Conservation (phyloP, 2,329 filamentous ascomycete species). For the Penicillium hesseltinei region DNA sequence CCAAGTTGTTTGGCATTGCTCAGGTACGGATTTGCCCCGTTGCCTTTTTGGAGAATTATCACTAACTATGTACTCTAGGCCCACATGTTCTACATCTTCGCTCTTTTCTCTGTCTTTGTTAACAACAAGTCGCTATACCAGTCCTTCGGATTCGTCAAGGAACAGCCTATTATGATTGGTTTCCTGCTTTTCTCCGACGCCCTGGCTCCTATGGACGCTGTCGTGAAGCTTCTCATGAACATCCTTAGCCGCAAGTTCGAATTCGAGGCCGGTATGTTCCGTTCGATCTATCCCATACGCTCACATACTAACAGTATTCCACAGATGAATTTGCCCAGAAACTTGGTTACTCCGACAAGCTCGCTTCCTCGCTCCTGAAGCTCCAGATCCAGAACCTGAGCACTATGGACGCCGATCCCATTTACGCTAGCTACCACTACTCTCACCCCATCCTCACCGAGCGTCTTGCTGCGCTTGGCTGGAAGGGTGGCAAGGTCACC, state of each 20-base stretch:
- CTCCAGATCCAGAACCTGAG: slow-evolving; percentile 97
- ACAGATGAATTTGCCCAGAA: slow-evolving; percentile 77
- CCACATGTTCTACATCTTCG: slow-evolving; percentile 95
- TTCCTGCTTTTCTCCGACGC: slow-evolving; percentile 98
- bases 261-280: slow-evolving; percentile 74
- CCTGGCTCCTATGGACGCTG: slow-evolving; percentile 88
- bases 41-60: not conserved
- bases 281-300: not conserved
- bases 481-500: slow-evolving; percentile 62
- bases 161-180: slow-evolving; percentile 90
- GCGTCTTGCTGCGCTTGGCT: slow-evolving; percentile 84
- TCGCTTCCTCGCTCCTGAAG: slow-evolving; percentile 88
- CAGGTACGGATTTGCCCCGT: slow-evolving; percentile 57
- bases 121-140: slow-evolving; percentile 89
- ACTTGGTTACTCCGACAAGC: slow-evolving; percentile 78
- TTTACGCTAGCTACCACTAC: slow-evolving; percentile 98
- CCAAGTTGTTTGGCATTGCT: slow-evolving; percentile 80
- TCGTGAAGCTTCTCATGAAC: slow-evolving; percentile 95
- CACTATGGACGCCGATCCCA: slow-evolving; percentile 97
- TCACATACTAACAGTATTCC: slow-evolving; percentile 20
- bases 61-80: slow-evolving; percentile 52
- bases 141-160: slow-evolving; percentile 80
- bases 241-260: slow-evolving; percentile 91
- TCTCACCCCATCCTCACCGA: slow-evolving; percentile 96
- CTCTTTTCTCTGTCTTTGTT: slow-evolving; percentile 95